Evolutionary conservation across 2,329 filamentous ascomycete genomes (phyloP).

Genomic region (Dactylonectria macrodidyma): DNA sequence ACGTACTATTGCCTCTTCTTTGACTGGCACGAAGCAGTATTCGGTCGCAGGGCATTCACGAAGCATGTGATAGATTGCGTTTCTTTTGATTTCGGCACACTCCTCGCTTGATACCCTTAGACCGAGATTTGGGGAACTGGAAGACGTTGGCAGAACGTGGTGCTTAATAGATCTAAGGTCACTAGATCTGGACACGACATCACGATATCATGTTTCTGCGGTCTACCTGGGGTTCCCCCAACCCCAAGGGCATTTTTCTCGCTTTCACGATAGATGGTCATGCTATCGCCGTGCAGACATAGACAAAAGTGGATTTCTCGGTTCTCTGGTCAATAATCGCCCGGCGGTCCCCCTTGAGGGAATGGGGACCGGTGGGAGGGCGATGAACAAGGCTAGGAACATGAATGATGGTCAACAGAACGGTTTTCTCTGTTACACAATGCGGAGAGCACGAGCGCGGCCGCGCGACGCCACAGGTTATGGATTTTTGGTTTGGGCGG

Average conservation of each 20-base stretch:
- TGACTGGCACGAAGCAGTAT: conserved; percentile 53
- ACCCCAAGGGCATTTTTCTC: conserved; percentile 57
- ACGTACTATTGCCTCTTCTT: conserved; percentile 52
- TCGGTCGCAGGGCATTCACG: conserved; percentile 58
- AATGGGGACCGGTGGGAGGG: conserved; percentile 52
- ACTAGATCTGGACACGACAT: conserved; percentile 55
- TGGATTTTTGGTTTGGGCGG: conserved; percentile 56
- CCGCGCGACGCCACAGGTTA: conserved; percentile 56
- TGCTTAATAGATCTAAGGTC: conserved; percentile 53
- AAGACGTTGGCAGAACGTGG: conserved; percentile 57
- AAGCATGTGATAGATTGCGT: conserved; percentile 62
- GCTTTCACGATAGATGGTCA: conserved; percentile 61
- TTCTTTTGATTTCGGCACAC: conserved; percentile 61
- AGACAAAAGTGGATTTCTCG: conserved; percentile 79
- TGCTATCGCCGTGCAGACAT: conserved; percentile 65
- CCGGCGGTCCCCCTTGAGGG: conserved; percentile 52
- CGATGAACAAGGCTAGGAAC: conserved; percentile 52
- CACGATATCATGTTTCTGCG: conserved; percentile 56
- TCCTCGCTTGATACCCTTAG: conserved; percentile 63
- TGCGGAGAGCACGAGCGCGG: conserved; percentile 55
- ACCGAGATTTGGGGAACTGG: conserved; percentile 58
- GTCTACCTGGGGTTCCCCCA: conserved; percentile 54
- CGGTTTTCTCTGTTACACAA: conserved; percentile 51
- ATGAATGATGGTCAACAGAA: conserved; percentile 52
- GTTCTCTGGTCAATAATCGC: conserved; percentile 65